phyloP scores from a whole-genome alignment of 108 stramenopile species.

The Cyclotella atomus region DNA sequence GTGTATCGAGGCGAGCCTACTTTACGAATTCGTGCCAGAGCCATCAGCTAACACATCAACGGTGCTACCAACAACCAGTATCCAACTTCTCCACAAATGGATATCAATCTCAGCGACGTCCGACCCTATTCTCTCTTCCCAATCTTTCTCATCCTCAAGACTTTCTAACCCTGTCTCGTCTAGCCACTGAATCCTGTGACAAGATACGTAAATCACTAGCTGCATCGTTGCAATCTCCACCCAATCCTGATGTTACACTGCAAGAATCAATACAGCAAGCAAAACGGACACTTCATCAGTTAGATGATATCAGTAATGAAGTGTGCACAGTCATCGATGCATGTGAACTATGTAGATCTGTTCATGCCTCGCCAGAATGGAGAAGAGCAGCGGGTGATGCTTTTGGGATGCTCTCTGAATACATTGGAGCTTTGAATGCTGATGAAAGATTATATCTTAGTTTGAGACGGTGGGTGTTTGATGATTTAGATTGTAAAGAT shows the following conservation, averaged over 20 bases:
- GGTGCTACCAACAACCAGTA: too few species aligned
- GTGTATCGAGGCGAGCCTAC: too few species aligned
- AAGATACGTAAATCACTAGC: conserved; percentile 52
- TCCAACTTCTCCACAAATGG: neutral
- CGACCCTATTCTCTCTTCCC: conserved; percentile 77
- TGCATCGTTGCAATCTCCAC: conserved; percentile 26
- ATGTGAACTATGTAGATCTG: conserved; percentile 91
- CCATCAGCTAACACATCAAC: too few species aligned
- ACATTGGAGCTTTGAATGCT: conserved; percentile 88
- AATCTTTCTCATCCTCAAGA: conserved; percentile 60
- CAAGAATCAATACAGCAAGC: conserved; percentile 44
- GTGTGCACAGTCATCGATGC: conserved; percentile 97
- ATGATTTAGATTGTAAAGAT: neutral
- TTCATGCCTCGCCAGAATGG: conserved; percentile 77
- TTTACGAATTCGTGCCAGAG: too few species aligned
- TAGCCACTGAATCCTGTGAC: conserved; percentile 68
- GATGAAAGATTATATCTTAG: conserved; percentile 75
- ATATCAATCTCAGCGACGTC: neutral
- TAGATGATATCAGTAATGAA: conserved; percentile 87
- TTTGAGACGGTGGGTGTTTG: conserved; percentile 42
- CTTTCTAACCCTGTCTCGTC: conserved; percentile 62
- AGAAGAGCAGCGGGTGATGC: conserved; percentile 77
- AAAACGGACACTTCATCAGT: conserved; percentile 57
- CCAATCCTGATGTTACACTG: conserved; percentile 10
- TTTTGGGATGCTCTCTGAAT: conserved; percentile 78